Evolutionary conservation across 2,329 filamentous ascomycete genomes (phyloP).

Genomic region (Pseudocercospora fuligena): DNA sequence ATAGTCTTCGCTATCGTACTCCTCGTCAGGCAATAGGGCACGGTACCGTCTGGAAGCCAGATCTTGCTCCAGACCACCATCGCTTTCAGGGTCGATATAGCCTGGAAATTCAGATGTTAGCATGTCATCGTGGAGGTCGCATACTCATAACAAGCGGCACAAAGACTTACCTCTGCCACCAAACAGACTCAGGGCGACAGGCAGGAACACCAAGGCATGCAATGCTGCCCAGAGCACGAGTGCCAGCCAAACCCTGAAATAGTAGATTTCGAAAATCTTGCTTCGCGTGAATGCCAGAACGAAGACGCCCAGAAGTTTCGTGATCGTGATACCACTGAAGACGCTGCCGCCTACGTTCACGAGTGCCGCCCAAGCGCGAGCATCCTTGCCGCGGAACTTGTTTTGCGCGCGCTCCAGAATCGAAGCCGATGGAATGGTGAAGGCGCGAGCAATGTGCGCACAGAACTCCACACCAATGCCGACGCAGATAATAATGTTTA

Average conservation of each 20-base stretch:
- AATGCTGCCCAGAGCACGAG: constrained; percentile 86
- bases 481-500: constrained; percentile 96
- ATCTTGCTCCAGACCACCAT: constrained; percentile 89
- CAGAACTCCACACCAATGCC: constrained; percentile 98
- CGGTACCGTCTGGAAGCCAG: constrained; percentile 78
- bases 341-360: constrained; percentile 95
- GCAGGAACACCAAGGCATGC: constrained; percentile 89
- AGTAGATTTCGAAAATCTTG: constrained; percentile 99
- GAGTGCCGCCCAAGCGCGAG: constrained; percentile 87
- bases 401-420: constrained; percentile 79
- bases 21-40: constrained; percentile 76
- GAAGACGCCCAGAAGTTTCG: constrained; percentile 88
- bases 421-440: constrained; percentile 85
- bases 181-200: constrained; percentile 82
- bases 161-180: constrained; percentile 71
- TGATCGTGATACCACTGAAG: constrained; percentile 94
- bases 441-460: constrained; percentile 92
- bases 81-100: constrained; percentile 84
- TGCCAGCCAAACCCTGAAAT: constrained; percentile 95
- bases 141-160: not conserved
- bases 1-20: constrained; percentile 73
- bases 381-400: constrained; percentile 79
- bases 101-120: constrained; percentile 50
- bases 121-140: not conserved
- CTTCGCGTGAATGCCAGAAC: constrained; percentile 93